These are phyloP conservation scores for Hirsutella minnesotensis DNA, from an alignment of 2,329 filamentous ascomycete genomes.

Conservation along the genomic window DNA sequence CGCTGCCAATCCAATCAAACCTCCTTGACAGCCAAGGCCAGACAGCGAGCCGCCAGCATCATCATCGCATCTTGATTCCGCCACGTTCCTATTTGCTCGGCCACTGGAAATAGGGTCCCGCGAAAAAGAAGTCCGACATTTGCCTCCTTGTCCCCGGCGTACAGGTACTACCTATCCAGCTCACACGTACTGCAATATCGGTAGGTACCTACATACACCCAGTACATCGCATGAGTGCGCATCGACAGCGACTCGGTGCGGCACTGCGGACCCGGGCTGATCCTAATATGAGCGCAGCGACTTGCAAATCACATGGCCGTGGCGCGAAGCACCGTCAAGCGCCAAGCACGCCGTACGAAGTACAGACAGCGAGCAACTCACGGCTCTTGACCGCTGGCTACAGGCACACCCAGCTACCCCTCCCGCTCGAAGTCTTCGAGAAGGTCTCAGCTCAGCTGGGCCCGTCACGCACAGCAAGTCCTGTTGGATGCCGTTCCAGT, in stretches of 20 bases:
- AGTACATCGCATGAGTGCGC: too few species aligned
- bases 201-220: too few species aligned
- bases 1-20: neutral
- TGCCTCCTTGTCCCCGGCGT: neutral
- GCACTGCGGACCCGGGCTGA: neutral
- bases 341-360: neutral
- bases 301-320: slow-evolving; percentile 2
- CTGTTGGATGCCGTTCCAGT: neutral
- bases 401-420: slow-evolving; percentile 1
- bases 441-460: slow-evolving; percentile 1
- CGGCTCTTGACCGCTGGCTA: neutral
- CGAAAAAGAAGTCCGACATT: neutral
- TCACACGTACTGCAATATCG: too few species aligned
- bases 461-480: neutral
- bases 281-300: slow-evolving; percentile 2
- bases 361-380: neutral
- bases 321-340: neutral
- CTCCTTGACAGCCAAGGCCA: neutral
- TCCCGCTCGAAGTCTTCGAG: slow-evolving; percentile 3
- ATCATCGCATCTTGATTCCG: neutral
- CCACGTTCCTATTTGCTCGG: slow-evolving; percentile 3
- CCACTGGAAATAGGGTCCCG: neutral
- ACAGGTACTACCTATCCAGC: too few species aligned
- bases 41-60: neutral
- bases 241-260: too few species aligned